phyloP scores from a whole-genome alignment of 495 filamentous ascomycete genomes.

The Hypoxylon lienhwacheense region DNA sequence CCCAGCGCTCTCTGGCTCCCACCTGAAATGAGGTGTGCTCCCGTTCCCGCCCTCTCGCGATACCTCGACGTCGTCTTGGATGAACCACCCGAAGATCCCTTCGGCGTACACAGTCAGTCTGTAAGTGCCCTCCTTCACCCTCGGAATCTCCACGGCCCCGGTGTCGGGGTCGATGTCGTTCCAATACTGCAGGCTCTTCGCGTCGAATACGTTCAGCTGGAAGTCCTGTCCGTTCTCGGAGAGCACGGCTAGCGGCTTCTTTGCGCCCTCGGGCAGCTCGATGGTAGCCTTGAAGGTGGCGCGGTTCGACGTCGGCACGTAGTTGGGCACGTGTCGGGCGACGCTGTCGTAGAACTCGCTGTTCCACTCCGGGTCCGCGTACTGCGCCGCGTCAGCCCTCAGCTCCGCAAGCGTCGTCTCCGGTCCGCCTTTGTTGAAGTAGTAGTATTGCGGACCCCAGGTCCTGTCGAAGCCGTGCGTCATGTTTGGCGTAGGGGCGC shows the following conservation, averaged over 20 bases:
- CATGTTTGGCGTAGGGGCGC: conserved; percentile 59
- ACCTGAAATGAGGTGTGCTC: conserved; percentile 34
- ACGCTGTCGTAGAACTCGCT: conserved; percentile 57
- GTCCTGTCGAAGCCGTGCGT: conserved; percentile 61
- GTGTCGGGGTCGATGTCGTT: conserved; percentile 45
- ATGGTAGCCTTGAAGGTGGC: conserved; percentile 49
- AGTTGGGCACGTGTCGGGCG: conserved; percentile 55
- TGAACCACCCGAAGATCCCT: conserved; percentile 57
- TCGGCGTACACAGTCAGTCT: conserved; percentile 59
- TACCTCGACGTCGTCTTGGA: conserved; percentile 48
- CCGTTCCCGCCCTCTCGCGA: conserved; percentile 4
- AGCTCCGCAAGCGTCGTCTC: conserved; percentile 44
- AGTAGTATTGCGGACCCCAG: conserved; percentile 59
- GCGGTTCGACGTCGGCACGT: conserved; percentile 47
- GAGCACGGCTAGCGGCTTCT: conserved; percentile 52
- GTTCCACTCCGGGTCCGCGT: conserved; percentile 53
- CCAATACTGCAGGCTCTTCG: conserved; percentile 58
- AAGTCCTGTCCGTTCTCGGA: conserved; percentile 53
- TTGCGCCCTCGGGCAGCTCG: conserved; percentile 48
- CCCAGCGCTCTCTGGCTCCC: conserved; percentile 54
- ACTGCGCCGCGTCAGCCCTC: conserved; percentile 48
- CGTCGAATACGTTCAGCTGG: conserved; percentile 55
- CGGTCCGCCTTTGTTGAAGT: conserved; percentile 55
- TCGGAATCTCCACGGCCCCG: conserved; percentile 50
- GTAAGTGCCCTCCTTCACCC: conserved; percentile 54